Evolutionary conservation across 805 yeast genomes (phyloP), one percentile per base, ranked within the genome.

Genomic region (Starmerella etchellsii): DNA sequence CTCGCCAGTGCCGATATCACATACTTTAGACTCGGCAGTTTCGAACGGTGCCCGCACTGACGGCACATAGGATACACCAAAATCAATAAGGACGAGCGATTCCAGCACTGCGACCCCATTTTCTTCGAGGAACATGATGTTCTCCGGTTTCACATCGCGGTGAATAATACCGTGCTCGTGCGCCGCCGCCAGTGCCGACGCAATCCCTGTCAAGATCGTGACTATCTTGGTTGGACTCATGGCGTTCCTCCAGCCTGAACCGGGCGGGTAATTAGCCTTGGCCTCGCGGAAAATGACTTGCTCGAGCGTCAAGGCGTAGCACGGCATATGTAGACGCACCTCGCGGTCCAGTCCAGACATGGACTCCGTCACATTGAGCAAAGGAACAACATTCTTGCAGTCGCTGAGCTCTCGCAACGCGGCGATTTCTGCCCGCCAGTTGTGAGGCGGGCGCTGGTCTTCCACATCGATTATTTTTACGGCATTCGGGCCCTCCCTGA

Each of bases 111-210:
- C 26, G 11, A 11, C 11, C 16, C 50, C 37, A 19, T 53, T 67
- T 8, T 20, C 19, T 4, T 7, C 11, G 4, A 4, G 4, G 44
- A 78, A 75, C 54, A 83, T 58, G 40, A 82, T 73, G 55, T 82
- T 82, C 37, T 78, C 83, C 1, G 91, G 85, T 58, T 91, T 91
- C 49, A 61, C 8, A 61, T 50, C 49, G 59, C 65, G 69, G 27
- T 51, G 58, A 14, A 69, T 54, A 2, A 71, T 60, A 1, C 58
- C 53, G 2, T 41, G 31, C 2, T 32, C 41, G 20, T 60, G 61
- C 15, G 51, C 37, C 41, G 38, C 46, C 7, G 21, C 49, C 39
- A 57, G 42, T 1, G 44, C 63, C 6, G 26, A 32, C 3, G 58
- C 52, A 15, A 52, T 47, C 7, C 48, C 46, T 6, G 21, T 24